phyloP scores from a whole-genome alignment of 352 stramenopile species.

The Pythium volutum region DNA sequence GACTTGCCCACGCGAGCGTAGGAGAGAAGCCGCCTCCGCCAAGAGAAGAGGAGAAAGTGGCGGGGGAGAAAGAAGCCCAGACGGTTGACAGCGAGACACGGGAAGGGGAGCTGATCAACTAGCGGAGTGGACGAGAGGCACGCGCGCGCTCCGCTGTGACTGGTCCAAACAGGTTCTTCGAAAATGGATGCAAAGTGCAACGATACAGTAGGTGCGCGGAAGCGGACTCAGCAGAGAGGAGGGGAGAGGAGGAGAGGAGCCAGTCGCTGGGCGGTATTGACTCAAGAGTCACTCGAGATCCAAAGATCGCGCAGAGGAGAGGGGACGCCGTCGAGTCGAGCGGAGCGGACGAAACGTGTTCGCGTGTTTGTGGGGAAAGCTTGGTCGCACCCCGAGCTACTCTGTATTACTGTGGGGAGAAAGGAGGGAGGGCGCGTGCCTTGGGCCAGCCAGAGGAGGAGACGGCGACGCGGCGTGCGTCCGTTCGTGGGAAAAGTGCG shows the following conservation, averaged over 20 bases:
- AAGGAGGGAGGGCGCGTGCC: constrained; percentile 19
- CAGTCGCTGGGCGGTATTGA: background rate
- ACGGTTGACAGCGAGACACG: background rate
- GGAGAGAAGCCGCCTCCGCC: too few species aligned
- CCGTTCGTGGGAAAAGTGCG: constrained; percentile 2
- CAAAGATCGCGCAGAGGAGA: background rate
- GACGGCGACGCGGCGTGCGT: background rate
- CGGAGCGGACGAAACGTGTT: background rate
- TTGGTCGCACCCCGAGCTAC: too few species aligned
- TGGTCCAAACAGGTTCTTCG: constrained; percentile 4
- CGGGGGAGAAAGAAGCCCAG: background rate
- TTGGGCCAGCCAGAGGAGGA: constrained; percentile 20
- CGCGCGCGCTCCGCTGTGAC: constrained; percentile 12
- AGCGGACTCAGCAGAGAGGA: constrained; percentile 1
- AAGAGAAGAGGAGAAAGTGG: background rate
- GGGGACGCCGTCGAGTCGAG: background rate
- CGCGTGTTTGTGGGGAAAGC: too few species aligned
- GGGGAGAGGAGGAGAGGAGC: background rate
- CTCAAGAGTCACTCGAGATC: too few species aligned
- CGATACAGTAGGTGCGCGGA: background rate
- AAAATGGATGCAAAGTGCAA: background rate
- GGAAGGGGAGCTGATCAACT: background rate
- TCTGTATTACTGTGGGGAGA: too few species aligned
- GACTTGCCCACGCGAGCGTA: too few species aligned
- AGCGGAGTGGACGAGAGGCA: background rate